These are phyloP conservation scores for Pleurotus djamor DNA, from an alignment of 768 basidiomycete species.

Conservation along the genomic window DNA sequence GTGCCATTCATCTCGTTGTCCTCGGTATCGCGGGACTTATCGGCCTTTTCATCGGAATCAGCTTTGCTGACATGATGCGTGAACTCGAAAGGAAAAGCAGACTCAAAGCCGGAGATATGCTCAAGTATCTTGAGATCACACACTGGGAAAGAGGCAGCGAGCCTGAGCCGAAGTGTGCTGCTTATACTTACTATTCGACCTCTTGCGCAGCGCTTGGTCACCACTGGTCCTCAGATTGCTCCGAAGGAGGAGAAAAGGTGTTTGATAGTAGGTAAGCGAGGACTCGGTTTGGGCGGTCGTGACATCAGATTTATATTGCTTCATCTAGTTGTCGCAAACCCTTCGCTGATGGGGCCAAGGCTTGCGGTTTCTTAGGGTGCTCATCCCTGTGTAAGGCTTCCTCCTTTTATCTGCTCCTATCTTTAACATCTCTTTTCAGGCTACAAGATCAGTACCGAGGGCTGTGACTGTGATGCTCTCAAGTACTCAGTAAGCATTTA, in stretches of 20 bases:
- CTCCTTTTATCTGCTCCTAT: neutral
- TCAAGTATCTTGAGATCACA: constrained; percentile 5
- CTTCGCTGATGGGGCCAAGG: constrained; percentile 4
- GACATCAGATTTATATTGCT: neutral
- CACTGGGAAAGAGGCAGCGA: constrained; percentile 6
- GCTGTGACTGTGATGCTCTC: constrained; percentile 6
- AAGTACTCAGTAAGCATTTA: neutral
- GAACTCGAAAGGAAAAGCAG: constrained; percentile 5
- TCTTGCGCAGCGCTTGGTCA: constrained; percentile 4
- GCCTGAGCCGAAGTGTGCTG: constrained; percentile 8
- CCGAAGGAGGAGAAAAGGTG: constrained; percentile 3
- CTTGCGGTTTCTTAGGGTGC: constrained; percentile 8
- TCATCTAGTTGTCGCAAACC: neutral
- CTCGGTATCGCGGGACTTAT: neutral
- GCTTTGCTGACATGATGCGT: constrained; percentile 2
- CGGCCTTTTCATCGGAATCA: constrained; percentile 3
- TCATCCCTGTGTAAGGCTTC: constrained; percentile 2
- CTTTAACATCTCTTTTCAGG: neutral
- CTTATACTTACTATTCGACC: constrained; percentile 8
- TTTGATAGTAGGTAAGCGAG: neutral
- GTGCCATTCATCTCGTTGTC: neutral
- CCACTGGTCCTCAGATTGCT: constrained; percentile 6
- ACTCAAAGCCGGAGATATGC: constrained; percentile 3
- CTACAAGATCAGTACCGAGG: constrained; percentile 7
- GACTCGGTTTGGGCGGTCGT: neutral